Evolutionary conservation across 495 filamentous ascomycete genomes (phyloP), one percentile per base, ranked within the genome.

Genomic region (Sabuloglossum arenarium): DNA sequence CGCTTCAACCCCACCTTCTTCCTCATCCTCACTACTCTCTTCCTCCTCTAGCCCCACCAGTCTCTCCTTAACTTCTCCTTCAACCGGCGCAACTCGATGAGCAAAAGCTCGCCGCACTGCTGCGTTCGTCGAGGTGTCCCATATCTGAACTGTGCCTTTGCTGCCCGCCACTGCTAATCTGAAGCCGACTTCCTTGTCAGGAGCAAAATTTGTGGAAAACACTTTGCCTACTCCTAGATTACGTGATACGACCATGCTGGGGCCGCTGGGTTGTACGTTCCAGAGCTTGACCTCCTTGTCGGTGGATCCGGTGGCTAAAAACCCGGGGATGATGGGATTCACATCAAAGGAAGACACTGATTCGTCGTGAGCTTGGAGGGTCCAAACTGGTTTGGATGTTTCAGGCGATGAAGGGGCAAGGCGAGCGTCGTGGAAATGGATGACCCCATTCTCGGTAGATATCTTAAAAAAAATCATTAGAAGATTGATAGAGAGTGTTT

Each of bases 251-350:
- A 99, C 86, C 77, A 99, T 85, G 58, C 79, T 82, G 3, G 89
- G 90, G 58, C 70, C 71, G 42, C 75, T 71, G n/a, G 84, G 64
- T 58, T 81, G 76, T 56, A 94, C 78, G 65, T 94, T 94, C 91
- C 91, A 99, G 46, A 99, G 73, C 75, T 99, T 99, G 47, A 97
- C 87, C 24, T 81, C 80, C 74, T 86, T 90, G 70, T 97, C 91
- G 12, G 82, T 84, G 1, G 88, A 94, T 0, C 87, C 91, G 8
- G 91, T 96, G 3, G 78, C 93, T 62, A 99, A 72, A 73, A 86
- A 95, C 9, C 90, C 91, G 1, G 91, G 91, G 56, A 99, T 85
- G 37, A 77, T 68, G 0, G 81, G 73, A 69, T 94, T 95, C 67
- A 95, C 77, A 66, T 94, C 90, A 63, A 99, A 94, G n/a, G 86